Percentiles rank a stretch among this genome's conserved stretches.
These are phyloP conservation scores for Liquidambar formosana DNA, from an alignment of 164 flowering plant genomes.

Conservation along the genomic window DNA sequence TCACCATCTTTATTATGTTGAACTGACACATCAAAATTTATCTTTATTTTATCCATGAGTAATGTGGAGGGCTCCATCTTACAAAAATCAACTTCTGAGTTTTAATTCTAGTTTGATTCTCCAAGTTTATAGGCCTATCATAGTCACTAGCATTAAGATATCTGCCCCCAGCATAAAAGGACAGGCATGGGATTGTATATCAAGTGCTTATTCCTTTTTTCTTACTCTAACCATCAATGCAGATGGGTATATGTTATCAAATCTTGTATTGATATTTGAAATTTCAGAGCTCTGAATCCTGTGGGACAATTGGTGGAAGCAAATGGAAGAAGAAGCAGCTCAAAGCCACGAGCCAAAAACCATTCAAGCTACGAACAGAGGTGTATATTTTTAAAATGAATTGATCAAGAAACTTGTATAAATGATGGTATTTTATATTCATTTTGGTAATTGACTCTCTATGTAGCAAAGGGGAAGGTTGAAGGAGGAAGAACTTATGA, in stretches of 20 bases:
- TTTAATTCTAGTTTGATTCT: too few relatives aligned
- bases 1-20: too few relatives aligned
- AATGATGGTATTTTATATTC: not conserved
- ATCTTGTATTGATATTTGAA: not conserved
- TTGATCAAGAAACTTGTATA: not conserved
- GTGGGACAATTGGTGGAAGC: conserved; percentile 57
- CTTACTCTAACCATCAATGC: not conserved
- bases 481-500: conserved; percentile 80
- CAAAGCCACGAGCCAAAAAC: conserved; percentile 64
- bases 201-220: too few relatives aligned
- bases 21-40: too few relatives aligned
- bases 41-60: too few relatives aligned
- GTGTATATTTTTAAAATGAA: conserved; percentile 22
- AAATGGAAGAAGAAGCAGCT: conserved; percentile 65
- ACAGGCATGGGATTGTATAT: too few relatives aligned
- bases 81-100: too few relatives aligned
- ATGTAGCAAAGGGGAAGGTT: conserved; percentile 76
- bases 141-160: too few relatives aligned
- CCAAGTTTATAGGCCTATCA: too few relatives aligned
- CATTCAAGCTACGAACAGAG: conserved; percentile 94
- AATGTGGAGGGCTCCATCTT: too few relatives aligned
- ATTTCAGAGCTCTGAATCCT: conserved; percentile 71
- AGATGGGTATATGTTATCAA: conserved; percentile 2
- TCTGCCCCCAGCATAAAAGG: too few relatives aligned
- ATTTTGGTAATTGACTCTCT: not conserved